Base-by-base conservation (phyloP, 148 eudicot genomes). In the Vaccinium corymbosum region DNA sequence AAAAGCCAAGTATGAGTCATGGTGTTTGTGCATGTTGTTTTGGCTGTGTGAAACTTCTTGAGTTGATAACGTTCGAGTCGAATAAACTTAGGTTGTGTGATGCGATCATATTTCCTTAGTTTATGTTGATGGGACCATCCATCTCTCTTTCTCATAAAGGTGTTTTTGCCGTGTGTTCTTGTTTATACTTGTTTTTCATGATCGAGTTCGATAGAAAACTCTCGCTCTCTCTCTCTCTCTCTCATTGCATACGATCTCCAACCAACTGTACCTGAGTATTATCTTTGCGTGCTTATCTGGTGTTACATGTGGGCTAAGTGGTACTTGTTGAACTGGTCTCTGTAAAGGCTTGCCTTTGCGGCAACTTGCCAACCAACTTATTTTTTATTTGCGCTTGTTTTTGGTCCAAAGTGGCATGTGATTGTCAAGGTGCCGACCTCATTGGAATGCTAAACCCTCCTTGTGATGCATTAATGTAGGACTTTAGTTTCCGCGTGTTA, bases 1-100 rank as follows among this genome's bases (percentile, higher is more conserved):
- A 56, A 32, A 78, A 56, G 75, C 75, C 66, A 80, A 64, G 49
- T 82, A 86, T 50, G 83, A 70, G 87, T 88, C 55, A 22, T 85
- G 80, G 68, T 66, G n/a, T 48, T 10, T 7, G 14, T 42, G 48
- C n/a, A 2, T 74, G n/a, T 74, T 4, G 71, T 22, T 64, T 62
- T 3, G 10, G 71, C 71, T 1, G 32, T 64, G 71, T 64, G 71
- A 64, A 22, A 22, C 71, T 64, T 64, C 71, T 22, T 22, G 32
- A 64, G 29, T 64, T 64, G 29, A 64, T 64, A 22, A 22, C 9
- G 71, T 64, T 64, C 29, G 71, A 64, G 32, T 64, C 68, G 7
- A 25, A 17, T 1, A 57, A 57, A 57, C 22, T 0, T 19, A 57
- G 22, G 64, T 57, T 19, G 10, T 57, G 17, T 32, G 72, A 27